These are phyloP conservation scores for Diaporthe sp. DNA, from an alignment of 2,329 filamentous ascomycete species.

Conservation along the genomic window DNA sequence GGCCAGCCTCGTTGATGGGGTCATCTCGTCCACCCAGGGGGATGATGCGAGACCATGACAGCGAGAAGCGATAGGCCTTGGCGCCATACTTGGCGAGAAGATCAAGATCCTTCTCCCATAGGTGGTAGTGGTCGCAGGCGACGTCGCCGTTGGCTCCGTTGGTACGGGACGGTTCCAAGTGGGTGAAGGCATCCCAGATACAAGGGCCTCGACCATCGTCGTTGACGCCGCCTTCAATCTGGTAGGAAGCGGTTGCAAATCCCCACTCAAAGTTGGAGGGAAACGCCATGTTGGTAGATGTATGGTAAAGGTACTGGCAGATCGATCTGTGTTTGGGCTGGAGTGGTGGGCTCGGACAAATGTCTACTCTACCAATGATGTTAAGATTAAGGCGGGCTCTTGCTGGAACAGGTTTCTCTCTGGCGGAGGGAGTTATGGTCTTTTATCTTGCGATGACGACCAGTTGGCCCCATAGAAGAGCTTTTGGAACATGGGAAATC, in stretches of 20 bases:
- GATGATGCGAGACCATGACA: slow-evolving; percentile 74
- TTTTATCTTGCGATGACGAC: too few relatives aligned
- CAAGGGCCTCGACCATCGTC: slow-evolving; percentile 52
- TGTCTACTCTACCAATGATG: too few relatives aligned
- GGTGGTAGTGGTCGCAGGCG: slow-evolving; percentile 50
- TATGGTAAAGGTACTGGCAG: too few relatives aligned
- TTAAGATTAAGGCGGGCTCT: too few relatives aligned
- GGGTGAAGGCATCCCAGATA: slow-evolving; percentile 53
- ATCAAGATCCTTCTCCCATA: slow-evolving; percentile 64
- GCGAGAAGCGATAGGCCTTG: slow-evolving; percentile 70
- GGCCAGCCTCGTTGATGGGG: slow-evolving; percentile 68
- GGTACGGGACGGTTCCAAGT: slow-evolving; percentile 48
- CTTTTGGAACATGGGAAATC: too few relatives aligned
- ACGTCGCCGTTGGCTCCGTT: slow-evolving; percentile 51
- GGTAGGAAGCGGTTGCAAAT: slow-evolving; percentile 52
- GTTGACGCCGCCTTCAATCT: slow-evolving; percentile 54
- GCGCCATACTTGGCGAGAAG: slow-evolving; percentile 69
- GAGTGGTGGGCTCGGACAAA: too few relatives aligned
- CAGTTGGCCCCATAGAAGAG: too few relatives aligned
- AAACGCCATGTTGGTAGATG: slow-evolving; percentile 33
- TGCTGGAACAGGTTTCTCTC: too few relatives aligned
- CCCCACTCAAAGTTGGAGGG: slow-evolving; percentile 52
- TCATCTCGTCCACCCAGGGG: slow-evolving; percentile 71
- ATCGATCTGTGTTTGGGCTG: too few relatives aligned
- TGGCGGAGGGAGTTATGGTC: too few relatives aligned